Evolutionary conservation across 345 rosid species (phyloP).

Genomic region (Reutealis trisperma): DNA sequence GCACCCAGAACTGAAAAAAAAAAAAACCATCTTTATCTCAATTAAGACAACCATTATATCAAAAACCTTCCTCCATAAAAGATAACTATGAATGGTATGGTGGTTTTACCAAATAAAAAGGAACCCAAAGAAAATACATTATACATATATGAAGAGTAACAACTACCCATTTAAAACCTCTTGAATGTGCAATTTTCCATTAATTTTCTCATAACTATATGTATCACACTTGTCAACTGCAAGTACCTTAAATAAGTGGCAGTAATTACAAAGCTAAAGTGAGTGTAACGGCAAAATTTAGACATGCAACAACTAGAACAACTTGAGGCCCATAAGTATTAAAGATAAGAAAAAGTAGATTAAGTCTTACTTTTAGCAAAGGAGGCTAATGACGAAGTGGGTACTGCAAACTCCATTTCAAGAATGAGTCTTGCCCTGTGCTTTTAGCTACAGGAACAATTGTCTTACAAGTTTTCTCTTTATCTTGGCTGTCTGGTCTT

Average conservation of each 20-base stretch:
- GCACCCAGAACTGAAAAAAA: no score
- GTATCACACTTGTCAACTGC: slow-evolving; percentile 2
- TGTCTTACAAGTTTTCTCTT: slow-evolving; percentile 18
- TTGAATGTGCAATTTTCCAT: slow-evolving; percentile 13
- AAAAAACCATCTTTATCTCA: slow-evolving; percentile 1
- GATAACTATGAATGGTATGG: slow-evolving; percentile 12
- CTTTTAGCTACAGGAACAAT: not conserved
- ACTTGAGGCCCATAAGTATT: not conserved
- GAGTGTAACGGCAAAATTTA: slow-evolving; percentile 11
- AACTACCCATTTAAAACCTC: slow-evolving; percentile 20
- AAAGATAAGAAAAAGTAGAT: not conserved
- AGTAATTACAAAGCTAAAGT: slow-evolving; percentile 18
- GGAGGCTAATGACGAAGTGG: slow-evolving; percentile 27
- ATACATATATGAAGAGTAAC: not conserved
- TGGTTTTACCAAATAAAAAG: slow-evolving; percentile 23
- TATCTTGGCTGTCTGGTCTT: slow-evolving; percentile 12
- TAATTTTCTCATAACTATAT: slow-evolving; percentile 11
- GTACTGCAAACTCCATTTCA: slow-evolving; percentile 40
- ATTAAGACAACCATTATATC: slow-evolving; percentile 19
- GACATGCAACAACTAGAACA: not conserved
- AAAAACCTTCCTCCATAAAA: slow-evolving; percentile 24
- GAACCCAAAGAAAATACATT: slow-evolving; percentile 3
- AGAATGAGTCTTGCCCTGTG: not conserved
- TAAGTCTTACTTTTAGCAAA: slow-evolving; percentile 21
- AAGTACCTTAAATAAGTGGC: slow-evolving; percentile 2